phyloP scores from a whole-genome alignment of 768 basidiomycete genomes.

The Amanita rimosa region DNA sequence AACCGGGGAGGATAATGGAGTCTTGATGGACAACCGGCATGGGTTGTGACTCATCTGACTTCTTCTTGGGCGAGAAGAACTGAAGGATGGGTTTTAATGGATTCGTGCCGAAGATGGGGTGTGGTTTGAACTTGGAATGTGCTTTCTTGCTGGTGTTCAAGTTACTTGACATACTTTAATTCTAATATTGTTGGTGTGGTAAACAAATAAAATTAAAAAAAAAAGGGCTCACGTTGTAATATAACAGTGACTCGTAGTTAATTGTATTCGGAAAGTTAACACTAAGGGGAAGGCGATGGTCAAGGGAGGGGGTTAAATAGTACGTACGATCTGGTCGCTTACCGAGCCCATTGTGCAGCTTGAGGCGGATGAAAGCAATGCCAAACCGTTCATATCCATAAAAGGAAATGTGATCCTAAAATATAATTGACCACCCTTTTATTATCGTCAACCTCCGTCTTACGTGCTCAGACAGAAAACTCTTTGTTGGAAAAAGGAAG shows the following conservation, averaged over 20 bases:
- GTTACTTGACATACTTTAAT: slow-evolving; percentile 1
- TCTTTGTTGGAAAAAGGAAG: too few species aligned
- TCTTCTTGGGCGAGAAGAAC: slow-evolving; percentile 2
- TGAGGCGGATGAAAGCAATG: not conserved
- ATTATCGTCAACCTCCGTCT: not conserved
- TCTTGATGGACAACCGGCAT: not conserved
- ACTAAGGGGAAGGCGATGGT: not conserved
- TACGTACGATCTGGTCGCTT: not conserved
- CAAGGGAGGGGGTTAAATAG: not conserved
- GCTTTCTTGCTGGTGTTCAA: slow-evolving; percentile 1
- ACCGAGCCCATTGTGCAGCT: not conserved
- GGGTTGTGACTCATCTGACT: not conserved
- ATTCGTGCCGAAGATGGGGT: slow-evolving; percentile 4
- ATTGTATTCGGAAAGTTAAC: not conserved
- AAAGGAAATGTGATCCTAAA: not conserved
- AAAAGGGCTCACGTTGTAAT: not conserved
- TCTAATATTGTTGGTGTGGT: not conserved
- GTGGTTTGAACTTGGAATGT: slow-evolving; percentile 3
- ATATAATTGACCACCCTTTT: not conserved
- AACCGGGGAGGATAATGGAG: not conserved
- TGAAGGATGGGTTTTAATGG: not conserved
- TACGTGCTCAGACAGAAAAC: not conserved
- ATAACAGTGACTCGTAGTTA: not conserved
- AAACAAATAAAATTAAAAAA: slow-evolving; percentile 2
- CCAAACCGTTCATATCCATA: not conserved